phyloP scores from a whole-genome alignment of 2,329 filamentous ascomycete genomes.

The Paracorniculantispora psalliotae region DNA sequence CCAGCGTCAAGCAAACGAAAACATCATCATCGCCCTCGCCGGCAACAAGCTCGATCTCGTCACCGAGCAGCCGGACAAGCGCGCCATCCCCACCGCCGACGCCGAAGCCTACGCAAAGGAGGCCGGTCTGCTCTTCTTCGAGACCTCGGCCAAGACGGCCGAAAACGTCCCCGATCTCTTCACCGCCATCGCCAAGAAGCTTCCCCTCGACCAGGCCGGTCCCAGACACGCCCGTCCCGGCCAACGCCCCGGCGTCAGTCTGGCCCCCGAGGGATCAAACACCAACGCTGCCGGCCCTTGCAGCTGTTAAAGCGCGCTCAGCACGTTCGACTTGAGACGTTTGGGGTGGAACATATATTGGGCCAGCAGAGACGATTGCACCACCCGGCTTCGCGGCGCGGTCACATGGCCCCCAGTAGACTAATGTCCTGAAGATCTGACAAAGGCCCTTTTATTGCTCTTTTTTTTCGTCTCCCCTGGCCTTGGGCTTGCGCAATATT shows the following conservation, averaged over 20 bases:
- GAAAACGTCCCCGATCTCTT: constrained; percentile 96
- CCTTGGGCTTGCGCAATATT: constrained; percentile 26
- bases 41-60: constrained; percentile 98
- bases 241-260: constrained; percentile 54
- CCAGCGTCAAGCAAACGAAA: constrained; percentile 97
- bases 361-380: constrained; percentile 1
- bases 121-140: constrained; percentile 92
- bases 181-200: constrained; percentile 95
- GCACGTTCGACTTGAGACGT: background rate
- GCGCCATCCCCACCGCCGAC: constrained; percentile 81
- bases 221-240: constrained; percentile 73
- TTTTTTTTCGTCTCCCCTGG: constrained; percentile 18
- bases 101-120: constrained; percentile 94
- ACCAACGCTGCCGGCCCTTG: constrained; percentile 53
- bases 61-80: constrained; percentile 90
- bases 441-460: background rate
- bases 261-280: constrained; percentile 52
- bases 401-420: constrained; percentile 1
- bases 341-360: background rate
- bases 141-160: constrained; percentile 95
- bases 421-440: constrained; percentile 9
- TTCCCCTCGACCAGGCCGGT: constrained; percentile 93
- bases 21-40: constrained; percentile 96
- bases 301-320: constrained; percentile 41
- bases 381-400: background rate